These are phyloP conservation scores for Boletellus ananas DNA, from an alignment of 768 basidiomycete species.

Conservation along the genomic window DNA sequence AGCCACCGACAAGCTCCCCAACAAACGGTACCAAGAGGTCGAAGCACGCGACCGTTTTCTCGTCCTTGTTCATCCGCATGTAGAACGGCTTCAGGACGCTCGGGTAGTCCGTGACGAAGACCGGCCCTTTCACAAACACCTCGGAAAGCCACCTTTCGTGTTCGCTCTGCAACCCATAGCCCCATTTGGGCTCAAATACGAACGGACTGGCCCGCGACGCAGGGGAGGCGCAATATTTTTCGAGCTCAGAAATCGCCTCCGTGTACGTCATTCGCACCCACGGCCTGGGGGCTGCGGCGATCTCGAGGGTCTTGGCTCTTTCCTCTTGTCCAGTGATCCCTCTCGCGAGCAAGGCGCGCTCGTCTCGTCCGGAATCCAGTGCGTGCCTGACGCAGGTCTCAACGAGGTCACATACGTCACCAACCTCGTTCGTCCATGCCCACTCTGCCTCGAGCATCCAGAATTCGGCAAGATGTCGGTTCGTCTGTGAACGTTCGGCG, in stretches of 20 bases:
- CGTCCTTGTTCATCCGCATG: constrained; percentile 71
- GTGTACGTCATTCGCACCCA: constrained; percentile 82
- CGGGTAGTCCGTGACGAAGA: constrained; percentile 93
- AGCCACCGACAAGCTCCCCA: constrained; percentile 92
- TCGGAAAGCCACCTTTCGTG: constrained; percentile 92
- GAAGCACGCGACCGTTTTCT: constrained; percentile 83
- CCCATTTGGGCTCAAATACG: constrained; percentile 60
- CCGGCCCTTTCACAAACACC: constrained; percentile 60
- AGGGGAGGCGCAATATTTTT: constrained; percentile 30
- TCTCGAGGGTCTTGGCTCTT: constrained; percentile 34
- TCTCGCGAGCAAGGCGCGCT: constrained; percentile 32
- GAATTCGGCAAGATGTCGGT: constrained; percentile 93
- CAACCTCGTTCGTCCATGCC: constrained; percentile 51
- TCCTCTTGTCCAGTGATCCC: constrained; percentile 31
- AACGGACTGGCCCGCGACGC: constrained; percentile 37
- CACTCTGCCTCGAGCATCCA: constrained; percentile 99
- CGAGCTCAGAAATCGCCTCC: constrained; percentile 63
- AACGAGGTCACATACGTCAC: constrained; percentile 51
- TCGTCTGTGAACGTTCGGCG: constrained; percentile 84
- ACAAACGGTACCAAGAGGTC: constrained; percentile 86
- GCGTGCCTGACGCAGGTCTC: constrained; percentile 51
- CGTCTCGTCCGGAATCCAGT: constrained; percentile 32
- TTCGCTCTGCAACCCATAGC: constrained; percentile 73
- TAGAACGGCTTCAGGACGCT: constrained; percentile 87
- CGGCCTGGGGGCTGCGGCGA: constrained; percentile 34